Percentiles rank a stretch among this genome's conserved stretches.
Evolutionary conservation across 805 yeast species (phyloP).

Genomic region (Candida sakaeoensis): DNA sequence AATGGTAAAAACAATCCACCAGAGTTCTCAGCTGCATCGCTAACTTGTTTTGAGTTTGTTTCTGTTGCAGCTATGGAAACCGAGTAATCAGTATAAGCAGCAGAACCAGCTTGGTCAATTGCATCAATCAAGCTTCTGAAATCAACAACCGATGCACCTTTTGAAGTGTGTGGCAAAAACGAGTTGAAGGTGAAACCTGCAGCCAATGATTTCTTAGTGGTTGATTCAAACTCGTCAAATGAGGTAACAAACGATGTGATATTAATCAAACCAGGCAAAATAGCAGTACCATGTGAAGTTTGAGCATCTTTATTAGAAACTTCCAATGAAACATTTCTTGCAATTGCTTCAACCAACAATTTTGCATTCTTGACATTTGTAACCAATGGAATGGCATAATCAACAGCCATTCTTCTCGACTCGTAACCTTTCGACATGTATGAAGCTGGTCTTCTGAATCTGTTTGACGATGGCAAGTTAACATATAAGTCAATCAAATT

Average conservation of each 20-base stretch:
- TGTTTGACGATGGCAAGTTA: constrained; percentile 93
- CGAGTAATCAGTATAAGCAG: constrained; percentile 78
- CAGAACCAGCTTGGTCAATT: constrained; percentile 48
- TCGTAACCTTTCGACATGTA: constrained; percentile 96
- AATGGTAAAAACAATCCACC: constrained; percentile 82
- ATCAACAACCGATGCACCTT: constrained; percentile 64
- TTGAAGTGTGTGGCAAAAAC: constrained; percentile 66
- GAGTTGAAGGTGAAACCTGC: constrained; percentile 88
- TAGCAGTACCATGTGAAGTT: constrained; percentile 78
- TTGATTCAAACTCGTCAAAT: constrained; percentile 61
- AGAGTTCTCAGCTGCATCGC: constrained; percentile 60
- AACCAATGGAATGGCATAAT: constrained; percentile 94
- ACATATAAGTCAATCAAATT: constrained; percentile 94
- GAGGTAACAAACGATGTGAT: constrained; percentile 76
- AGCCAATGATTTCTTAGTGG: constrained; percentile 67
- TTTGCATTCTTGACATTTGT: constrained; percentile 98
- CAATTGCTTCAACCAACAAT: constrained; percentile 88
- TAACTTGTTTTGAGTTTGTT: constrained; percentile 57
- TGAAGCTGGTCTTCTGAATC: constrained; percentile 98
- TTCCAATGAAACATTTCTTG: constrained; percentile 64
- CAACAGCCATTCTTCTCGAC: constrained; percentile 99
- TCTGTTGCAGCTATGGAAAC: constrained; percentile 81
- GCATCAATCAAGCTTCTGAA: constrained; percentile 64
- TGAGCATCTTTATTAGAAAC: constrained; percentile 82
- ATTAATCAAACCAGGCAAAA: constrained; percentile 84